Evolutionary conservation across 441 rosid genomes (phyloP).

Genomic region (Gossypium davidsonii): DNA sequence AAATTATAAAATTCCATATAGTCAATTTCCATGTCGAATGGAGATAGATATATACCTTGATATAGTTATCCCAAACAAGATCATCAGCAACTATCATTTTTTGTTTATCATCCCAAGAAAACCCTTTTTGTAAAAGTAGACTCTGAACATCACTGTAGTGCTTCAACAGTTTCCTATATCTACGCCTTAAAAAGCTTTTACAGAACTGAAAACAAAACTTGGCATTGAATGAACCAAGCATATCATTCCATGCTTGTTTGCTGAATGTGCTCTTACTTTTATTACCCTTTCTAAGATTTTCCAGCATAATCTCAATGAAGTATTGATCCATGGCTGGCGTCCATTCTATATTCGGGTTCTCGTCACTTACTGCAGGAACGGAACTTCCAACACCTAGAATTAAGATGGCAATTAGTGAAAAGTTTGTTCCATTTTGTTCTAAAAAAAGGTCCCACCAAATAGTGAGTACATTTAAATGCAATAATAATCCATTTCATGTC

Average conservation of each 20-base stretch:
- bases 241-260: conserved; percentile 41
- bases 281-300: conserved; percentile 31
- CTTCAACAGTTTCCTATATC: conserved; percentile 35
- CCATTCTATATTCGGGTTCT: conserved; percentile 35
- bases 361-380: conserved; percentile 22
- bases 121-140: conserved; percentile 36
- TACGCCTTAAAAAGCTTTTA: conserved; percentile 28
- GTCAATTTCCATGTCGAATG: conserved; percentile 10
- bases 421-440: conserved; percentile 1
- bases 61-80: conserved; percentile 38
- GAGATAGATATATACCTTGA: conserved; percentile 24
- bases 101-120: conserved; percentile 45
- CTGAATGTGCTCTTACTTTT: conserved; percentile 28
- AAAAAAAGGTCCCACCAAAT: not conserved
- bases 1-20: conserved; percentile 9
- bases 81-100: conserved; percentile 33
- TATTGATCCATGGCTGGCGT: conserved; percentile 38
- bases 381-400: conserved; percentile 27
- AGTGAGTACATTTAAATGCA: not conserved
- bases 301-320: conserved; percentile 46
- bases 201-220: conserved; percentile 29
- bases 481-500: not conserved
- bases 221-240: conserved; percentile 37
- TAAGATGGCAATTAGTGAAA: conserved; percentile 5
- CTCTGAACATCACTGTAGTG: conserved; percentile 27